These are phyloP conservation scores for Aurinia saxatilis DNA, from an alignment of 345 rosid genomes.

Conservation along the genomic window DNA sequence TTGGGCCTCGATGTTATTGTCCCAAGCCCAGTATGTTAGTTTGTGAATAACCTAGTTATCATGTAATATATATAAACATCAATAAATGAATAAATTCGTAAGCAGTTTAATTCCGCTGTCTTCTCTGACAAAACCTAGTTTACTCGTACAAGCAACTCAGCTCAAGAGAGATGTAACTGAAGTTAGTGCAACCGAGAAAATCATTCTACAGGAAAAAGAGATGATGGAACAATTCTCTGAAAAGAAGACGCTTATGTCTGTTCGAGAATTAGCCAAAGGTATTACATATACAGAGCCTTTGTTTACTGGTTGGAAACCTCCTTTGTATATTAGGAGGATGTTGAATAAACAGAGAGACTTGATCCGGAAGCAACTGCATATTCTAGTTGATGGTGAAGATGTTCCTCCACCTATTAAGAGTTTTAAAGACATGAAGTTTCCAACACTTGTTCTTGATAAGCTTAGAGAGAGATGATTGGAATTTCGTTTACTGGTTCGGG, in stretches of 20 bases:
- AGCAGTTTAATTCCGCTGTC: no score
- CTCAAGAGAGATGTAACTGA: no score
- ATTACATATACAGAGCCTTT: constrained; percentile 60
- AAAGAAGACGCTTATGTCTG: constrained; percentile 57
- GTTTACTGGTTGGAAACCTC: constrained; percentile 74
- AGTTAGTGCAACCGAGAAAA: constrained; percentile 54
- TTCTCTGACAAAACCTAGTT: constrained; percentile 67
- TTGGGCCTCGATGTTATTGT: no score
- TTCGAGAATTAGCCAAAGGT: no score
- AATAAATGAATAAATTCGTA: no score
- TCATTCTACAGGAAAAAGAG: constrained; percentile 69
- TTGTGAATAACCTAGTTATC: no score
- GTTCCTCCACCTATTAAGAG: constrained; percentile 63
- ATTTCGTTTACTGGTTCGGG: constrained; percentile 78
- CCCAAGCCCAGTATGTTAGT: no score
- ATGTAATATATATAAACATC: no score
- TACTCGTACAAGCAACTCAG: no score
- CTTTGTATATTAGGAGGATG: constrained; percentile 43
- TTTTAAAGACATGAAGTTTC: constrained; percentile 68
- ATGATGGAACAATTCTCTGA: constrained; percentile 68
- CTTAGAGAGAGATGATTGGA: constrained; percentile 66
- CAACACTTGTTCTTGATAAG: constrained; percentile 45
- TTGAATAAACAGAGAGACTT: constrained; percentile 42
- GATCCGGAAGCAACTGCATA: constrained; percentile 69
- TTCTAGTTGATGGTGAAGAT: constrained; percentile 73